Evolutionary conservation across 169 alveolate species (phyloP).

Genomic region (Condylostoma magnum): DNA sequence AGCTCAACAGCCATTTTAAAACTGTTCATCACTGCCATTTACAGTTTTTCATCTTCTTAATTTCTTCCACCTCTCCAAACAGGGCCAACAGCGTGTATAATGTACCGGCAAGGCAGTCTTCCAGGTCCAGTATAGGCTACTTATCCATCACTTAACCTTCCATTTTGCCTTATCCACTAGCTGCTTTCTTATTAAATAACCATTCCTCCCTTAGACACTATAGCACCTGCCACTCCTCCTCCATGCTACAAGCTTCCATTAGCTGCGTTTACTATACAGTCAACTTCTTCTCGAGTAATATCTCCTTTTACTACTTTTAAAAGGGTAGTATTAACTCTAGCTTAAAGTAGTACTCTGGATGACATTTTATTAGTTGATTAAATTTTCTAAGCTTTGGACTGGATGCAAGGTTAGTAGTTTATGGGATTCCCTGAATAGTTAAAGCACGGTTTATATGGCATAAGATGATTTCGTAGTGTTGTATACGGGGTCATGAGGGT

Average conservation of each 20-base stretch:
- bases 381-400: too few species aligned
- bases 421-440: conserved; percentile 10
- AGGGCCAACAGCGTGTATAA: conserved; percentile 53
- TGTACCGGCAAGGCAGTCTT: conserved; percentile 25
- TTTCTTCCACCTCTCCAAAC: not conserved
- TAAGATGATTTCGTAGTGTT: conserved; percentile 16
- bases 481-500: conserved; percentile 3
- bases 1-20: conserved; percentile 10
- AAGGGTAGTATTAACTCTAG: too few species aligned
- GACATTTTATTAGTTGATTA: too few species aligned
- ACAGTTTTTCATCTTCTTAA: not conserved
- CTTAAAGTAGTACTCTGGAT: too few species aligned
- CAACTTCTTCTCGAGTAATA: conserved; percentile 41
- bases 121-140: conserved; percentile 26
- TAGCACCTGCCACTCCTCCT: conserved; percentile 72
- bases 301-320: conserved; percentile 38
- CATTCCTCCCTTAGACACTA: conserved; percentile 34
- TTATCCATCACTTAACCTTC: conserved; percentile 29
- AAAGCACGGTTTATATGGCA: not conserved
- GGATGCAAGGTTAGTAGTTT: too few species aligned
- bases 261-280: conserved; percentile 69
- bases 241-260: conserved; percentile 47
- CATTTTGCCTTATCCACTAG: conserved; percentile 18
- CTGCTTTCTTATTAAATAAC: conserved; percentile 17
- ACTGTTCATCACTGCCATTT: not conserved